Evolutionary conservation across 176 grass and related monocot genomes (phyloP).

Genomic region (Carex parvula): DNA sequence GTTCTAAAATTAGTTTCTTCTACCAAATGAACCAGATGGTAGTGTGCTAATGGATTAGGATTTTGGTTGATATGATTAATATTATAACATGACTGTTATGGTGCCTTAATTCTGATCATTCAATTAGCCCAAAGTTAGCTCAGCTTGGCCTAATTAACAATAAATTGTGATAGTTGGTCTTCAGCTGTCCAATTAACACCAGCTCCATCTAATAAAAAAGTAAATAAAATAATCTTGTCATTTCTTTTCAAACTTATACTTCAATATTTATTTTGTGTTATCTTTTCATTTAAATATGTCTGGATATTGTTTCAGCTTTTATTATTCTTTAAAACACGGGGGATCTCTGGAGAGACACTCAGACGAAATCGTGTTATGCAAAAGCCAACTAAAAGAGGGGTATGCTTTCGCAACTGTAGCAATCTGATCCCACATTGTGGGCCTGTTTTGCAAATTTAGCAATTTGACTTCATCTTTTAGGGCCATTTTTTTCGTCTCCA

Average conservation of each 20-base stretch:
- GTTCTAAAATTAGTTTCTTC: neutral
- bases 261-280: neutral
- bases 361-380: slow-evolving; percentile 61
- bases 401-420: neutral
- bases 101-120: neutral
- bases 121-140: neutral
- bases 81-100: neutral
- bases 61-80: slow-evolving; percentile 1
- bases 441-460: neutral
- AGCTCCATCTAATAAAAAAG: neutral
- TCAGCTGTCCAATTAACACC: neutral
- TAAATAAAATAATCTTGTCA: neutral
- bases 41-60: neutral
- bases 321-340: slow-evolving; percentile 59
- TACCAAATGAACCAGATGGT: neutral
- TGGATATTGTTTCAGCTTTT: slow-evolving; percentile 59
- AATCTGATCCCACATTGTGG: neutral
- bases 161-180: neutral
- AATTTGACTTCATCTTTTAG: neutral
- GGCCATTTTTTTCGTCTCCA: neutral
- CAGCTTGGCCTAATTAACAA: neutral
- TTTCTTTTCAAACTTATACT: neutral
- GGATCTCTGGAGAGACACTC: slow-evolving; percentile 70
- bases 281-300: slow-evolving; percentile 26
- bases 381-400: slow-evolving; percentile 1